Base-by-base conservation (phyloP, 2,329 filamentous ascomycete species). In the Nemania serpens region DNA sequence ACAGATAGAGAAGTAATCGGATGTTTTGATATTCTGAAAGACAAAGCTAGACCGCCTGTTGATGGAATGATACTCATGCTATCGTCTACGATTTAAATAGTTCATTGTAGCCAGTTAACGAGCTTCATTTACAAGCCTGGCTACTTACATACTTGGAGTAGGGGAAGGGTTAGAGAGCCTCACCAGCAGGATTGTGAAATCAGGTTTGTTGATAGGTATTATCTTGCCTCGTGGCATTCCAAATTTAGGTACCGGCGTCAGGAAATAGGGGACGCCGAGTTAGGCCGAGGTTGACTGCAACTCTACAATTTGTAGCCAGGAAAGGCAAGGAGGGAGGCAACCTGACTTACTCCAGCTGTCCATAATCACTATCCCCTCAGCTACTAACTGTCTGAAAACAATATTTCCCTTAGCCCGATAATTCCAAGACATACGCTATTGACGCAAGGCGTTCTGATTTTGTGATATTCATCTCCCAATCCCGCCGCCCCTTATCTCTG, bases 371-470 rank as follows among this genome's bases (percentile, higher is more conserved):
- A 29, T 29, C 25, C 25, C 25, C 7, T 29, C 25, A 3, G 25
- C 25, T 29, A 29, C 3, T 29, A 29, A 29, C 25, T 29, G 7
- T 7, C 25, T 7, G 25, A 29, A 29, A 29, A 29, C 25, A 29
- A 3, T 29, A 29, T 29, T 29, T 29, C 15, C 36, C 4, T 39
- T n/a, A n/a, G 11, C 11, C 15, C 36, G 11, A 39, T 4, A 4
- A n/a, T 39, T 39, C 29, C 45, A 17, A 50, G 17, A 37, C 37
- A 55, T 20, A 54, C n/a, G n/a, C 45, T 54, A 59, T 50, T 50
- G 50, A 55, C 43, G 50, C 37, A 39, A 13, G 57, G 50, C 29
- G 36, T 17, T 42, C 22, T 39, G 15, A 29, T 41, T 52, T 58
- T 52, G 48, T 52, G 39, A 54, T 49, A 29, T 29, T 29, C 25